These are phyloP conservation scores for Neopestalotiopsis clavispora DNA, from an alignment of 2,329 filamentous ascomycete species.

Conservation along the genomic window DNA sequence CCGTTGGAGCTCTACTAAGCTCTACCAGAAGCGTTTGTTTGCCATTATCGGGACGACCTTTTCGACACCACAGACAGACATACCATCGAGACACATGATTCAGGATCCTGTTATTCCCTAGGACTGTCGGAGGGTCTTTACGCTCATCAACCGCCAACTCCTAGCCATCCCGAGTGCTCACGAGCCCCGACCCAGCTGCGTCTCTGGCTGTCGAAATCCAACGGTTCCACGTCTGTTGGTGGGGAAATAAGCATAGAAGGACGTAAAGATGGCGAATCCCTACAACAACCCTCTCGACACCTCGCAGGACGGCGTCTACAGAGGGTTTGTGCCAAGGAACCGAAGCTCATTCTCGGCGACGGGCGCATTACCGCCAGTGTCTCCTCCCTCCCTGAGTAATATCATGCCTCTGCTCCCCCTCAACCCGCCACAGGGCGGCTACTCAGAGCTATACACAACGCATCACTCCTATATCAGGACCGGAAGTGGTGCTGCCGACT, in stretches of 20 bases:
- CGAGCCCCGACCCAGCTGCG: not conserved
- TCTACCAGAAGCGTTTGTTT: slow-evolving; percentile 3
- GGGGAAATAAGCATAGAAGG: not conserved
- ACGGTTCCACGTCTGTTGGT: not conserved
- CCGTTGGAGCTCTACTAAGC: slow-evolving; percentile 17
- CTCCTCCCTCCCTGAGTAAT: slow-evolving; percentile 44
- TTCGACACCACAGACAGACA: not conserved
- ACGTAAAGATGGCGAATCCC: slow-evolving; percentile 46
- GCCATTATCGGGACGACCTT: not conserved
- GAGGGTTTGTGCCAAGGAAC: slow-evolving; percentile 38
- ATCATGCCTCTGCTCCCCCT: slow-evolving; percentile 55
- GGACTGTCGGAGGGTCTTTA: not conserved
- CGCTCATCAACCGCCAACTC: not conserved
- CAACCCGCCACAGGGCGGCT: slow-evolving; percentile 50
- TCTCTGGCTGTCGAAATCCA: not conserved
- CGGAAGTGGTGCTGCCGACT: slow-evolving; percentile 36
- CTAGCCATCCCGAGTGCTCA: not conserved
- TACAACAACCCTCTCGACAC: slow-evolving; percentile 41
- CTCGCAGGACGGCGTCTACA: slow-evolving; percentile 37
- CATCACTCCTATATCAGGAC: slow-evolving; percentile 27
- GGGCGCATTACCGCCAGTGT: slow-evolving; percentile 35
- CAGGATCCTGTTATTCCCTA: too few relatives aligned
- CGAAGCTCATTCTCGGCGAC: slow-evolving; percentile 49
- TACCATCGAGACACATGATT: not conserved
- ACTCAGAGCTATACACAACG: slow-evolving; percentile 35